These are phyloP conservation scores for Echites panduratus DNA, from an alignment of 257 asterid species.

Conservation along the genomic window DNA sequence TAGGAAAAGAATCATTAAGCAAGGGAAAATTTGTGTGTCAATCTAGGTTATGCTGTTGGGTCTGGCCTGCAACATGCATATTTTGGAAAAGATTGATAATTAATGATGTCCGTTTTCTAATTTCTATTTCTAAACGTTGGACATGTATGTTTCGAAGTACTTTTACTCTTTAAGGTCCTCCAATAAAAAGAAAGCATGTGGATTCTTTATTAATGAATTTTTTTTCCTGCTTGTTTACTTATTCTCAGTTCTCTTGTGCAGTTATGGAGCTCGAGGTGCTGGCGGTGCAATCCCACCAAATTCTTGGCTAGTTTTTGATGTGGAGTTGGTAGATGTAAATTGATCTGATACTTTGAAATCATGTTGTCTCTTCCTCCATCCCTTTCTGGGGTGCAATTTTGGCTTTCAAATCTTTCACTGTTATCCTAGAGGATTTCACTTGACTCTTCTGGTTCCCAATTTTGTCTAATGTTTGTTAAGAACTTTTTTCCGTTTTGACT, in stretches of 20 bases:
- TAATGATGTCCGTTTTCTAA: background rate
- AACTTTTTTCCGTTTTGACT: background rate
- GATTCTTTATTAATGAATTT: background rate
- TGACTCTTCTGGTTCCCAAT: background rate
- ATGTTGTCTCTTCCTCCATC: background rate
- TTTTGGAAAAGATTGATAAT: no score
- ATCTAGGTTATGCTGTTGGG: background rate
- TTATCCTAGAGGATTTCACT: background rate
- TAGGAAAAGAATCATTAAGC: background rate
- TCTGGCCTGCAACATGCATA: background rate
- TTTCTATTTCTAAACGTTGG: background rate
- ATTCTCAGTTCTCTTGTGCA: slow-evolving; percentile 21
- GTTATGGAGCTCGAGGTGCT: slow-evolving; percentile 73
- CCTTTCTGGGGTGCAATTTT: slow-evolving; percentile 5
- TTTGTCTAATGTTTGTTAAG: background rate
- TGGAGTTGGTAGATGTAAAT: slow-evolving; percentile 66
- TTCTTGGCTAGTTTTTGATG: slow-evolving; percentile 82
- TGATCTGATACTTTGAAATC: slow-evolving; percentile 17
- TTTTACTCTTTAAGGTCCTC: background rate
- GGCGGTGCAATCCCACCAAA: slow-evolving; percentile 67
- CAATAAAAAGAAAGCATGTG: background rate
- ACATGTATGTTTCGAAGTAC: background rate
- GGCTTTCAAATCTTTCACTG: background rate
- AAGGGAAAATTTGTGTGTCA: background rate
- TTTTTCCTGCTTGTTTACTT: background rate